phyloP scores from a whole-genome alignment of 1,139 yeast genomes.

The Yamadazyma blattariae region DNA sequence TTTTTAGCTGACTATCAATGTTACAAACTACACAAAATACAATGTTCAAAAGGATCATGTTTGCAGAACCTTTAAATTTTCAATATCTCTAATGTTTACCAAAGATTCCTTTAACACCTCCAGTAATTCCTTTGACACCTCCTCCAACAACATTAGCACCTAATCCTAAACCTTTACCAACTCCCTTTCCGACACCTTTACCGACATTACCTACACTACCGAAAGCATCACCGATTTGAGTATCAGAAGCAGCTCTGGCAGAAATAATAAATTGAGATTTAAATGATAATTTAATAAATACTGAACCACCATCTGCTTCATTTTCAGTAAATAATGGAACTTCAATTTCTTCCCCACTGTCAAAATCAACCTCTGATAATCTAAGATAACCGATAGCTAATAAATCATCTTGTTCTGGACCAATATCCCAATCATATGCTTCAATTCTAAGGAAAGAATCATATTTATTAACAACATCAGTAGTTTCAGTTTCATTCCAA shows the following conservation, averaged over 20 bases:
- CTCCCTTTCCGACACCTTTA: constrained; percentile 36
- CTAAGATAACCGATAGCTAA: constrained; percentile 67
- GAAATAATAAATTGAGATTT: constrained; percentile 65
- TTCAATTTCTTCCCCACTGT: constrained; percentile 46
- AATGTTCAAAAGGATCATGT: too few species aligned
- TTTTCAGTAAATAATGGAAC: constrained; percentile 56
- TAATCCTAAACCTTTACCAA: constrained; percentile 34
- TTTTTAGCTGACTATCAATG: too few species aligned
- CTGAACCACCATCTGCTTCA: constrained; percentile 60
- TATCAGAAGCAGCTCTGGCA: constrained; percentile 33
- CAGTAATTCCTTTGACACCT: constrained; percentile 45
- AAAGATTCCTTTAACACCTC: constrained; percentile 39
- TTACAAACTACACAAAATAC: too few species aligned
- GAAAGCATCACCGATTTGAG: constrained; percentile 44
- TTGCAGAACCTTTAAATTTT: too few species aligned
- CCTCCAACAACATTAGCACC: constrained; percentile 26
- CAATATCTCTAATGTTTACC: constrained; percentile 6
- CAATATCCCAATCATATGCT: constrained; percentile 90
- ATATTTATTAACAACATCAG: constrained; percentile 56
- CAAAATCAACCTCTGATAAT: constrained; percentile 59
- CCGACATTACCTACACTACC: constrained; percentile 36
- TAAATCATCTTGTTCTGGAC: constrained; percentile 77
- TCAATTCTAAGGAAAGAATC: constrained; percentile 57
- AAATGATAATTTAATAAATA: constrained; percentile 59
- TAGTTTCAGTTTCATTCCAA: constrained; percentile 68